phyloP scores from a whole-genome alignment of 2,329 filamentous ascomycete species.

The Cladophialophora bantiana region DNA sequence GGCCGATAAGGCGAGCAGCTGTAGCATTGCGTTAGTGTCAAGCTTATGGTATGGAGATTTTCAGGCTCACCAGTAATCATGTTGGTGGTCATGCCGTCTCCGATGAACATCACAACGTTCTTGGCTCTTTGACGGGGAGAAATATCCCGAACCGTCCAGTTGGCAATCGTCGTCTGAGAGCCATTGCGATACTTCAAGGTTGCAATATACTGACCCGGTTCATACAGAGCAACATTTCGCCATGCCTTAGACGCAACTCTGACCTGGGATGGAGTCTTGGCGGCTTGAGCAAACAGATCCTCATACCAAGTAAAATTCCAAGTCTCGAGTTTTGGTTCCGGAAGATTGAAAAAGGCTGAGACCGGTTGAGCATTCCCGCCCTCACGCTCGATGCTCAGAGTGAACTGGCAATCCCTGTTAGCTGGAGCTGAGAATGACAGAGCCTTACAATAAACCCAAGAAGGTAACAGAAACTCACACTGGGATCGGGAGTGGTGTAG shows the following conservation, averaged over 20 bases:
- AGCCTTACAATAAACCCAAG: not conserved
- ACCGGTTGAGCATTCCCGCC: constrained; percentile 62
- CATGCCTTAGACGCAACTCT: constrained; percentile 82
- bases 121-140: constrained; percentile 75
- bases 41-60: not conserved
- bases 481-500: constrained; percentile 71
- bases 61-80: constrained; percentile 47
- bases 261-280: constrained; percentile 72
- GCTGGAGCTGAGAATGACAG: not conserved
- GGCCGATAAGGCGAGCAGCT: constrained; percentile 79
- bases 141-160: constrained; percentile 78
- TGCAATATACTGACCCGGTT: constrained; percentile 80
- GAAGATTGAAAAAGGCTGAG: constrained; percentile 71
- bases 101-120: constrained; percentile 86
- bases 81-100: constrained; percentile 66
- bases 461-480: constrained; percentile 39
- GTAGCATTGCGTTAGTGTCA: constrained; percentile 56
- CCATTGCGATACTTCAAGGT: constrained; percentile 77
- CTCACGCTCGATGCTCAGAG: constrained; percentile 69
- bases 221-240: constrained; percentile 75
- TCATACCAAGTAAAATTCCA: constrained; percentile 89
- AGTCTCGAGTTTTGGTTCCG: constrained; percentile 75
- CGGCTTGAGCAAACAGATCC: constrained; percentile 78
- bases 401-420: constrained; percentile 58
- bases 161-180: constrained; percentile 70